These are phyloP conservation scores for Vigna reflexopilosa DNA, from an alignment of 306 rosid species.

Conservation along the genomic window DNA sequence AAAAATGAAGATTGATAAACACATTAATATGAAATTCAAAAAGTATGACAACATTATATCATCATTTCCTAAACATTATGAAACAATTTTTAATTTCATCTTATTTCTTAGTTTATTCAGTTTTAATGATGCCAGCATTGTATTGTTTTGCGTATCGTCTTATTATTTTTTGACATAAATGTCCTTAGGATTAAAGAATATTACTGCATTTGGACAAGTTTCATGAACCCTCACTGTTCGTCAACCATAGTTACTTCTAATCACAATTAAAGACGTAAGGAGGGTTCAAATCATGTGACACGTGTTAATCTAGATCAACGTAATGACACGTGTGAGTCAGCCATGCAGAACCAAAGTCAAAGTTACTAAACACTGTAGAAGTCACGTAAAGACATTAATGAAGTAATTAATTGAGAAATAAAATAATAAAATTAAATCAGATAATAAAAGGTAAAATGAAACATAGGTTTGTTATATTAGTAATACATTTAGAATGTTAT, in stretches of 20 bases:
- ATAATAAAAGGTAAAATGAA: too few species aligned
- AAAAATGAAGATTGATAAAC: too few species aligned
- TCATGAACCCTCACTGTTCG: slow-evolving; percentile 30
- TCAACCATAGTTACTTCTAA: slow-evolving; percentile 41
- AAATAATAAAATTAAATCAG: not conserved
- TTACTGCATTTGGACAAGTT: not conserved
- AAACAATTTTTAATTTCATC: not conserved
- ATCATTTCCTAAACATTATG: too few species aligned
- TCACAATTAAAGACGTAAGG: slow-evolving; percentile 54
- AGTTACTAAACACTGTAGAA: not conserved
- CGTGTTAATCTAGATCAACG: slow-evolving; percentile 36
- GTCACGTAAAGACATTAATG: slow-evolving; percentile 15
- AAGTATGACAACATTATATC: too few species aligned
- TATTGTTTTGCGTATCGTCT: not conserved
- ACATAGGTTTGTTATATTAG: too few species aligned
- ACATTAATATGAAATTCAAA: too few species aligned
- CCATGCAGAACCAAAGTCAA: slow-evolving; percentile 34
- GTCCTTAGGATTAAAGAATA: slow-evolving; percentile 12
- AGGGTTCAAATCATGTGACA: slow-evolving; percentile 29
- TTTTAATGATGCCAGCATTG: not conserved
- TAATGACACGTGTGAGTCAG: slow-evolving; percentile 41
- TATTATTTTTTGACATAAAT: slow-evolving; percentile 35
- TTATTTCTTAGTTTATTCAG: not conserved
- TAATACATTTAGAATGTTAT: too few species aligned
- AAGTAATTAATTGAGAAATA: not conserved